Percentiles rank a stretch among this genome's conserved stretches.
Conservation (phyloP, 2,329 filamentous ascomycete genomes). For the Coniochaeta sp. region DNA sequence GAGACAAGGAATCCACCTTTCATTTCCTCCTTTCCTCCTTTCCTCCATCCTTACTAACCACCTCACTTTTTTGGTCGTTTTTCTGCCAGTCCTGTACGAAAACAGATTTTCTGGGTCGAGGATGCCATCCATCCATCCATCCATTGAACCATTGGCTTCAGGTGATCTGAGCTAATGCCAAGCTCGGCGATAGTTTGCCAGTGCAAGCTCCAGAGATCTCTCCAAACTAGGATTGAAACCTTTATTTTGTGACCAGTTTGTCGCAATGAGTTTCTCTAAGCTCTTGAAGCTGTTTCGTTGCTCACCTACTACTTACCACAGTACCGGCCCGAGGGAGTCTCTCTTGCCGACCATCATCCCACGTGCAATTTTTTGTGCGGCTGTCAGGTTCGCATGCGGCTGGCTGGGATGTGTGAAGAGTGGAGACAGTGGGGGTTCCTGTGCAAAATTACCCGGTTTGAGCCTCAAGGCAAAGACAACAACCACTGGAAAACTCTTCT, state of each 20-base stretch:
- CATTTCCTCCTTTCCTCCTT: not conserved
- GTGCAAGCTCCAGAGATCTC: too few relatives aligned
- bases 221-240: too few relatives aligned
- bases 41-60: not conserved
- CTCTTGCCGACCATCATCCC: not conserved
- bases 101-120: not conserved
- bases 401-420: not conserved
- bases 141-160: not conserved
- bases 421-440: not conserved
- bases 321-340: not conserved
- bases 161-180: not conserved
- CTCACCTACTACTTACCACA: too few relatives aligned
- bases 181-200: not conserved
- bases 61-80: not conserved
- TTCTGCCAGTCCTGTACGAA: not conserved
- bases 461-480: not conserved
- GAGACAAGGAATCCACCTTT: not conserved
- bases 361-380: not conserved
- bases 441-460: not conserved
- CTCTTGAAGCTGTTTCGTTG: too few relatives aligned
- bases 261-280: too few relatives aligned
- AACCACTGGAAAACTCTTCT: not conserved
- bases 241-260: too few relatives aligned
- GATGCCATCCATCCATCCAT: not conserved
- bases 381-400: not conserved